These are phyloP conservation scores for Diaporthe australafricana DNA, from an alignment of 2,329 filamentous ascomycete genomes.

Conservation along the genomic window DNA sequence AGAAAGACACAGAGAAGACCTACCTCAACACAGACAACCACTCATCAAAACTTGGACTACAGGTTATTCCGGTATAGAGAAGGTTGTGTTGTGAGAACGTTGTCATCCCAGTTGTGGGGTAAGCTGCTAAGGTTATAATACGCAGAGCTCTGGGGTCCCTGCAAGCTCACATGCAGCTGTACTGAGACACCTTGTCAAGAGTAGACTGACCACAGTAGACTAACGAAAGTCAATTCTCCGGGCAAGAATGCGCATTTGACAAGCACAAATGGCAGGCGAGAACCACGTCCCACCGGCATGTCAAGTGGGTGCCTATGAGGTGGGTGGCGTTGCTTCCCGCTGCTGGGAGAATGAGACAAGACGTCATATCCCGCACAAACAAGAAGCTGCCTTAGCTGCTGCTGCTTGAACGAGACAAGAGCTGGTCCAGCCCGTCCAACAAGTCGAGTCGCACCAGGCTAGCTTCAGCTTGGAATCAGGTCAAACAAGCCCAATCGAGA, in stretches of 20 bases:
- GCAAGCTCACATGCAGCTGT: background rate
- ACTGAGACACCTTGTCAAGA: background rate
- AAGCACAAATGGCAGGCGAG: background rate
- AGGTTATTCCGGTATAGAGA: background rate
- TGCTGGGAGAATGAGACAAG: slow-evolving; percentile 13
- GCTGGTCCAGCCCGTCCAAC: slow-evolving; percentile 1
- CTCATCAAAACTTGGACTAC: background rate
- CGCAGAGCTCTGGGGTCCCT: background rate
- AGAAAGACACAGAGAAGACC: background rate
- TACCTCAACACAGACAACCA: background rate
- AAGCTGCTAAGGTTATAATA: too few species aligned
- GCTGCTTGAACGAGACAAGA: background rate
- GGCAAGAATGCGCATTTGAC: background rate
- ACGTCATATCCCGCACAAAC: slow-evolving; percentile 23
- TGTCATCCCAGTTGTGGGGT: too few species aligned
- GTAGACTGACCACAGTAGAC: background rate
- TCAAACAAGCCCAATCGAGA: slow-evolving; percentile 14
- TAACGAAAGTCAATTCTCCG: background rate
- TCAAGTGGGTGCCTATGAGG: slow-evolving; percentile 31
- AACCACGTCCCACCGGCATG: slow-evolving; percentile 2
- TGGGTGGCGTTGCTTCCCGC: slow-evolving; percentile 27
- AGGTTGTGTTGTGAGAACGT: too few species aligned
- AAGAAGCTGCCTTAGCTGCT: slow-evolving; percentile 22
- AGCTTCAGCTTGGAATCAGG: slow-evolving; percentile 22
- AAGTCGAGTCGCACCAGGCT: slow-evolving; percentile 17